Base-by-base conservation (phyloP, 768 basidiomycete species). In the Chalciporus piperatus region DNA sequence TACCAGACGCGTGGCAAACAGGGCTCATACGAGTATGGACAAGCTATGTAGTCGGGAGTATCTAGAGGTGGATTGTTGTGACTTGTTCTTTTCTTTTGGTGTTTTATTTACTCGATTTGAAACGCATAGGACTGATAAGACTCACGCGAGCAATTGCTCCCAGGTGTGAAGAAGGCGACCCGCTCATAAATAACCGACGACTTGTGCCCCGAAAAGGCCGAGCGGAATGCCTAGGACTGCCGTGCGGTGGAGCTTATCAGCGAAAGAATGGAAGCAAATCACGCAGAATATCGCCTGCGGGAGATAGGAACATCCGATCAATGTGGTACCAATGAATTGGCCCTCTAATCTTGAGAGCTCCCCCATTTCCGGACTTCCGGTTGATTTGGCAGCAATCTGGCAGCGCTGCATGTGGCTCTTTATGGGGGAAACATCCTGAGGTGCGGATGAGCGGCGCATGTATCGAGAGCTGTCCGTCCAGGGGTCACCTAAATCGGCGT, bases 1-100 rank as follows among this genome's bases (percentile, higher is more conserved):
- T 60, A 69, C 23, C 67, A 66, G 41, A 63, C 69, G 41, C 67
- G 65, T 45, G 60, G 54, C 22, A 59, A 61, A 52, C 67, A 69
- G 38, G 60, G 57, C 44, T 50, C 56, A 39, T 52, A 67, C 17
- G 67, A 65, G 48, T 69, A 63, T 41, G 67, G 69, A 58, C 69
- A 67, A 47, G 67, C 69, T 53, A 52, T 69, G 63, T 69, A 69
- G 52, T 46, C 25, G 48, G n/a, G 38, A 51, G 57, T 23, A 28
- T 39, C 40, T 51, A 50, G 54, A 56, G 51, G 54, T 45, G 48
- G 47, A 52, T n/a, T 56, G 23, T 59, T 52, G 42, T 53, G 50
- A 50, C 38, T 56, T 51, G 32, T 61, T 53, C 33, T 41, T 51
- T 48, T 52, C 35, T 35, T 19, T 32, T 46, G 53, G 50, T 70